Evolutionary conservation across 1,284 basidiomycete species (phyloP).

Genomic region (Trichosporon sp.): DNA sequence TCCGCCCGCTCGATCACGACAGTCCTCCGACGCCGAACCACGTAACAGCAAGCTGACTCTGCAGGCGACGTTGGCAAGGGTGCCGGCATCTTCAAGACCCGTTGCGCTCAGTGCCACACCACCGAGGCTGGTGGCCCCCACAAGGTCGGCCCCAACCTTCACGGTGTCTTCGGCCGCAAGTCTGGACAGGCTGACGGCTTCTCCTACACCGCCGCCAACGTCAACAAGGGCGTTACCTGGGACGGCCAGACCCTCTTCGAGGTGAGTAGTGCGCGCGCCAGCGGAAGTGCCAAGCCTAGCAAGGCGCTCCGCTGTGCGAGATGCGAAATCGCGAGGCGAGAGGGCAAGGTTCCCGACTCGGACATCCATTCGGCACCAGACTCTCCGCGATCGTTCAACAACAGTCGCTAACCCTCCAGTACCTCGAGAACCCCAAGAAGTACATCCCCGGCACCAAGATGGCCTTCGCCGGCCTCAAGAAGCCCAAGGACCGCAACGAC

Average conservation of each 20-base stretch:
- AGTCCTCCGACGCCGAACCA: background rate
- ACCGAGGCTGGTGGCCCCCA: constrained; percentile 70
- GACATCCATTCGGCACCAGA: no score
- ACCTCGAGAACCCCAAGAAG: constrained; percentile 56
- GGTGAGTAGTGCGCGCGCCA: constrained; percentile 31
- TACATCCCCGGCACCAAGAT: constrained; percentile 95
- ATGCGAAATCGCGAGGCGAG: background rate
- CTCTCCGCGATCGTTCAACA: background rate
- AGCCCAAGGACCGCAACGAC: constrained; percentile 93
- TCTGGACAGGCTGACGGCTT: constrained; percentile 83
- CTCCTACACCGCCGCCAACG: constrained; percentile 93
- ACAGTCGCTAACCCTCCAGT: constrained; percentile 26
- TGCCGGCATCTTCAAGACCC: constrained; percentile 75
- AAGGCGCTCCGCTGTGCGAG: background rate
- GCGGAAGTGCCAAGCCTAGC: background rate
- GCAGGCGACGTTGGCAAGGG: constrained; percentile 85
- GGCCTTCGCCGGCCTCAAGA: constrained; percentile 97
- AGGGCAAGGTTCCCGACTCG: no score
- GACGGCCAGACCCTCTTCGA: constrained; percentile 53
- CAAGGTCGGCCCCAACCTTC: constrained; percentile 88
- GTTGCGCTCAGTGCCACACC: constrained; percentile 98
- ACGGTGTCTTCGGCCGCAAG: constrained; percentile 85
- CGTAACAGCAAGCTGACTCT: constrained; percentile 23
- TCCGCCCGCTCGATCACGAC: background rate
- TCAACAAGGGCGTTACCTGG: constrained; percentile 92